Evolutionary conservation across 2,329 filamentous ascomycete genomes (phyloP).

Genomic region (Epicoccum sorghinum): DNA sequence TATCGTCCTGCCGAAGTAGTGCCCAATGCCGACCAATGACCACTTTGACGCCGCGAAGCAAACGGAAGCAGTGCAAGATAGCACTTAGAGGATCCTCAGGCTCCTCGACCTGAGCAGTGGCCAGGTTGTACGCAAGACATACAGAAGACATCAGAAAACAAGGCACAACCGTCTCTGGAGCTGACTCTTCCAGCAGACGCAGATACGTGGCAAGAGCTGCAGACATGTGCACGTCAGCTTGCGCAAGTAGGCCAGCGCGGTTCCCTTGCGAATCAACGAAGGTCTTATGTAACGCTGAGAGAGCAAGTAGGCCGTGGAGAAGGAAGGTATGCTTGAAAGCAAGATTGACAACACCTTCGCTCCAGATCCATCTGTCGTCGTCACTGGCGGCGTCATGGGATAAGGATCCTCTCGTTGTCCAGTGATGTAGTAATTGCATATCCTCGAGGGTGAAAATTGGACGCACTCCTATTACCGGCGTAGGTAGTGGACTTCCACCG

Average conservation of each 20-base stretch:
- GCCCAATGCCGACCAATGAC: constrained; percentile 31
- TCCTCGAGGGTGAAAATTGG: constrained; percentile 20
- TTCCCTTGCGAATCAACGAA: constrained; percentile 23
- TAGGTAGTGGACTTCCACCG: constrained; percentile 19
- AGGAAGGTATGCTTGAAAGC: constrained; percentile 37
- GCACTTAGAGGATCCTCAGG: constrained; percentile 36
- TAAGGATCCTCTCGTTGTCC: constrained; percentile 29
- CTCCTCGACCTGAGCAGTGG: constrained; percentile 30
- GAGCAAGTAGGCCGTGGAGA: constrained; percentile 37
- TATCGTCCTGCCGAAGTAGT: constrained; percentile 4
- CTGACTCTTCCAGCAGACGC: constrained; percentile 28
- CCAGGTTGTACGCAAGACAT: constrained; percentile 37
- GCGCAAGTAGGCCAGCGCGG: constrained; percentile 28
- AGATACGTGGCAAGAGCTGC: constrained; percentile 32
- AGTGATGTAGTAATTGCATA: constrained; percentile 38
- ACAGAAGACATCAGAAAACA: constrained; percentile 38
- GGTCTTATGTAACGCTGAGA: constrained; percentile 39
- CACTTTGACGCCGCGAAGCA: constrained; percentile 35
- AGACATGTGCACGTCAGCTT: constrained; percentile 37
- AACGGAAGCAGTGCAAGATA: constrained; percentile 38
- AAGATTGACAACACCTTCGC: constrained; percentile 28
- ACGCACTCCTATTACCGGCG: constrained; percentile 4
- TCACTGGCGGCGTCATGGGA: constrained; percentile 23
- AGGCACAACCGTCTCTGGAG: constrained; percentile 26
- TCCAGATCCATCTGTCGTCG: constrained; percentile 22